Evolutionary conservation across 495 filamentous ascomycete genomes (phyloP).

Genomic region (Penicillium cosmopolitanum): DNA sequence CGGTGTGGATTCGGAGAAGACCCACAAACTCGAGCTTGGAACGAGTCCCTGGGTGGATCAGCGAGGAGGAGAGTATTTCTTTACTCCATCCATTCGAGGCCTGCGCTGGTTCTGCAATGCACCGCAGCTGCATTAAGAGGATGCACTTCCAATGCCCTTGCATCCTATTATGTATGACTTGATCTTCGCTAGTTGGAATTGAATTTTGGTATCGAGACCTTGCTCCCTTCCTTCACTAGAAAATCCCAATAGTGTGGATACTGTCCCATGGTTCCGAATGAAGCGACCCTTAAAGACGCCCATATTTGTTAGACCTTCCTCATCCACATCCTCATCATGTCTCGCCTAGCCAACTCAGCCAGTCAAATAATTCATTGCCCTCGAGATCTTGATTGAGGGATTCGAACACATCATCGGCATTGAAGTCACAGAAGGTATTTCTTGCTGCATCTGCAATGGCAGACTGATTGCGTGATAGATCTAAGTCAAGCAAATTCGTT

Average conservation of each 20-base stretch:
- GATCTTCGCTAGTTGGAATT: too few species aligned
- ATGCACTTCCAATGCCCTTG: too few species aligned
- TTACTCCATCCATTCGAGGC: constrained; percentile 24
- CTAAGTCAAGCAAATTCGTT: not conserved
- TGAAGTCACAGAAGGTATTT: not conserved
- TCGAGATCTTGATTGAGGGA: not conserved
- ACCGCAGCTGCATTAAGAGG: not conserved
- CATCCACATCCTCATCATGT: not conserved
- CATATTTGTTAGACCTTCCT: too few species aligned
- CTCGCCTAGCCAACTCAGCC: not conserved
- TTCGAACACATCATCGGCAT: not conserved
- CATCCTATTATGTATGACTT: too few species aligned
- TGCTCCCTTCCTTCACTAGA: too few species aligned
- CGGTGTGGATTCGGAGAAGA: constrained; percentile 4
- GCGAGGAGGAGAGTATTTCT: constrained; percentile 30
- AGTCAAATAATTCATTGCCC: not conserved
- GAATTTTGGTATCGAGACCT: too few species aligned
- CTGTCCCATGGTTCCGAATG: too few species aligned
- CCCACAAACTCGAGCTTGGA: constrained; percentile 15
- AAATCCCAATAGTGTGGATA: too few species aligned
- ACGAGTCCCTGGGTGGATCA: constrained; percentile 22
- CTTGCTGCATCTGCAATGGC: not conserved
- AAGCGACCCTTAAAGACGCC: too few species aligned
- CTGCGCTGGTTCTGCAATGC: constrained; percentile 5
- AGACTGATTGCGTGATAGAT: not conserved